A percentile compares a stretch with the other conserved stretches of the same genome.
These are phyloP conservation scores for Vanderwaltozyma verrucispora DNA, from an alignment of 805 yeast genomes.

Conservation along the genomic window DNA sequence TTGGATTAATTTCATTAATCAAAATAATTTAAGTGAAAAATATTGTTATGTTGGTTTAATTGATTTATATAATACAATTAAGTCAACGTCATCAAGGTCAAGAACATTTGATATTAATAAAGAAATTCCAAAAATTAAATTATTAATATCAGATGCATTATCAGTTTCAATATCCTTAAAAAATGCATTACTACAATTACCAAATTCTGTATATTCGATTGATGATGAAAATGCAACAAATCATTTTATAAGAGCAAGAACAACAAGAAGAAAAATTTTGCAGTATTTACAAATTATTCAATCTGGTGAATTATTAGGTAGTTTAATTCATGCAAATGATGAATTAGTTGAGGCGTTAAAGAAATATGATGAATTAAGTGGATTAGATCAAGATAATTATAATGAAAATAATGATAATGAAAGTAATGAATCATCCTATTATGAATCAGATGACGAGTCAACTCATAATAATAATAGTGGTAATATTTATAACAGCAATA, in stretches of 20 bases:
- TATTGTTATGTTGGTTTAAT: slow-evolving; percentile 23
- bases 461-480: slow-evolving; percentile 3
- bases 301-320: slow-evolving; percentile 80
- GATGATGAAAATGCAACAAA: slow-evolving; percentile 53
- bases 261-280: slow-evolving; percentile 65
- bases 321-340: slow-evolving; percentile 81
- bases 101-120: slow-evolving; percentile 42
- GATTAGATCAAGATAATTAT: slow-evolving; percentile 34
- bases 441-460: slow-evolving; percentile 6
- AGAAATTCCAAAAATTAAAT: slow-evolving; percentile 63
- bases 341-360: slow-evolving; percentile 69
- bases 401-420: slow-evolving; percentile 25
- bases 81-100: not conserved
- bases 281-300: slow-evolving; percentile 76
- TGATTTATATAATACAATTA: slow-evolving; percentile 42
- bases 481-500: slow-evolving; percentile 13
- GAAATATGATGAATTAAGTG: slow-evolving; percentile 51
- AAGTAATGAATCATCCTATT: slow-evolving; percentile 8
- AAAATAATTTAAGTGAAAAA: not conserved
- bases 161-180: slow-evolving; percentile 60
- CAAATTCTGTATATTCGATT: slow-evolving; percentile 43
- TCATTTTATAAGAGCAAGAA: slow-evolving; percentile 65
- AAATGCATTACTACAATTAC: slow-evolving; percentile 43
- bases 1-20: slow-evolving; percentile 1
- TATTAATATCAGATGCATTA: slow-evolving; percentile 63